Base-by-base conservation (phyloP, 2,329 filamentous ascomycete species). In the Colletotrichum sp. region DNA sequence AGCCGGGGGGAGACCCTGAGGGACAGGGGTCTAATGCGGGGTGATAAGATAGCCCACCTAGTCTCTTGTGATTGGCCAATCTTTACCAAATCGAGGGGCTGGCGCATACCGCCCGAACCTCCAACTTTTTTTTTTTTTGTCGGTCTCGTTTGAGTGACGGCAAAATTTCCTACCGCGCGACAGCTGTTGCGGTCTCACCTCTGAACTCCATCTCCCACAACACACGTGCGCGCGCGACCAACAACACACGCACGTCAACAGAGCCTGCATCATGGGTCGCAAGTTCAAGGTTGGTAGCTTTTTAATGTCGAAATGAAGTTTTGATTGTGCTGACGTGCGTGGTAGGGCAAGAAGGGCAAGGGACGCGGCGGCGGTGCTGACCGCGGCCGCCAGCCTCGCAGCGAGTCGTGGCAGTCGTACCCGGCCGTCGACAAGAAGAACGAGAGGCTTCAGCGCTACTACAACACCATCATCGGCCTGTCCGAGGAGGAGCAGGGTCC, bases 371-470 rank as follows among this genome's bases (percentile, higher is more conserved):
- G 71, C 52, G 67, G 71, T 36, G 74, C 57, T 39, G 72, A 75
- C 36, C 72, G 75, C 63, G 75, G 68, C 28, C 66, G 72, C n/a
- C 75, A 76, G 70, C 77, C 71, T 66, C 77, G 77, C 57, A 75
- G 66, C 70, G 71, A 78, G 32, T 76, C 68, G 34, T 78, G 77
- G 76, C 69, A 71, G 67, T 69, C 73, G 15, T 93, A 92, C 83
- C 87, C 90, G 21, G 90, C 93, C 52, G 89, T 98, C 71, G 86
- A 89, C 80, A 97, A 96, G 88, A 88, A 93, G 80, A 98, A 99
- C 86, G 93, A 95, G 82, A 93, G 93, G 81, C 94, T 98, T 78
- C 94, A 99, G 87, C 89, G 89, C 78, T 99, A 94, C 88, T 99
- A 99, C 89, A 93, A 98, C 83, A 88, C 90, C 77, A 89, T 96